A percentile compares a stretch with the other conserved stretches of the same genome.
Evolutionary conservation across 768 basidiomycete species (phyloP).

Genomic region (Auricularia cornea): DNA sequence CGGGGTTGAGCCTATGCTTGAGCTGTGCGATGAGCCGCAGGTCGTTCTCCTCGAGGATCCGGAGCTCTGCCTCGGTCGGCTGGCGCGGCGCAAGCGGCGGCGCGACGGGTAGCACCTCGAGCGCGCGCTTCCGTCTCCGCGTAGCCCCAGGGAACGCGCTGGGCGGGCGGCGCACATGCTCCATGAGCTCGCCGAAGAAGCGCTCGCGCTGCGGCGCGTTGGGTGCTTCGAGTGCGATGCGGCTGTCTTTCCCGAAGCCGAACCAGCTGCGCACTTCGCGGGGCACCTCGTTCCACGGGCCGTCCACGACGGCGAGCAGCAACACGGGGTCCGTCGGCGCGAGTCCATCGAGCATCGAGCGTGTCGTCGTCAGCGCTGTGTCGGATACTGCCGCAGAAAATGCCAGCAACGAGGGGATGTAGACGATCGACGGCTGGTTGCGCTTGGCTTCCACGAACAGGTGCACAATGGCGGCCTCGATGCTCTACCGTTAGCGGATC

Average conservation of each 20-base stretch:
- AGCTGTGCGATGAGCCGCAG: conserved; percentile 67
- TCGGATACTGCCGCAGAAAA: conserved; percentile 87
- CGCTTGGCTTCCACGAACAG: conserved; percentile 95
- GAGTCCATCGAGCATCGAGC: conserved; percentile 85
- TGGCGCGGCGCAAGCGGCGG: conserved; percentile 82
- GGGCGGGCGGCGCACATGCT: conserved; percentile 66
- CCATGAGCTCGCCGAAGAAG: conserved; percentile 72
- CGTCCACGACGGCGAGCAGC: conserved; percentile 83
- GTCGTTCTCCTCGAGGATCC: conserved; percentile 76
- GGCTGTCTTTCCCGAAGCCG: conserved; percentile 62
- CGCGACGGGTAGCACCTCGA: conserved; percentile 82
- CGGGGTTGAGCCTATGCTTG: conserved; percentile 84
- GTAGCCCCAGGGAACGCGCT: conserved; percentile 86
- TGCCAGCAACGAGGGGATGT: conserved; percentile 78
- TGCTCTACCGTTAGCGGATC: conserved; percentile 42
- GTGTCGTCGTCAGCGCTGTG: conserved; percentile 73
- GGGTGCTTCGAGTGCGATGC: conserved; percentile 55
- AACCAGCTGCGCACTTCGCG: conserved; percentile 88
- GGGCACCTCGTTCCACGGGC: conserved; percentile 58
- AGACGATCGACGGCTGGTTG: conserved; percentile 91
- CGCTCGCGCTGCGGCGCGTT: conserved; percentile 44
- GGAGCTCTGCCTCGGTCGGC: conserved; percentile 74
- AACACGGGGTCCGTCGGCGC: conserved; percentile 91
- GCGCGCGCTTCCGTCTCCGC: conserved; percentile 60
- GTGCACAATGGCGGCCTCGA: conserved; percentile 90